These are phyloP conservation scores for cucumber (Cucumis sativus) DNA, from an alignment of 306 rosid genomes.

Conservation along the genomic window DNA sequence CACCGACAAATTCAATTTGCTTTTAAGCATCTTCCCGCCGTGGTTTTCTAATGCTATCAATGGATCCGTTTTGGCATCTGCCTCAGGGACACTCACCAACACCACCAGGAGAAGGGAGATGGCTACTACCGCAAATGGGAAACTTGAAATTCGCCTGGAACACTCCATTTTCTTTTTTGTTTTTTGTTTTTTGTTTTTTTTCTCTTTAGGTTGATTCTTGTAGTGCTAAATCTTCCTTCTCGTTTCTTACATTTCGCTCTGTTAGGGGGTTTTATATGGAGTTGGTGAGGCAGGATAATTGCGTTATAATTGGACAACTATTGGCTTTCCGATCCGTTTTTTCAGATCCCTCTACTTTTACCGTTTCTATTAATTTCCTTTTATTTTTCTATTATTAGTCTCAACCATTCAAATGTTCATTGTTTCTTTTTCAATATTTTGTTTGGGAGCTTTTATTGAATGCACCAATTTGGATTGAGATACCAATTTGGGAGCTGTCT, in stretches of 20 bases:
- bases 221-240: background rate
- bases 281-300: too few relatives aligned
- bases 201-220: background rate
- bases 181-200: background rate
- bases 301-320: too few relatives aligned
- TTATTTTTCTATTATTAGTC: too few relatives aligned
- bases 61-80: accelerated
- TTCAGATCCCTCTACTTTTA: too few relatives aligned
- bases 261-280: background rate
- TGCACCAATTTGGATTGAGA: too few relatives aligned
- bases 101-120: background rate
- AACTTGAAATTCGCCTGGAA: background rate
- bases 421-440: too few relatives aligned
- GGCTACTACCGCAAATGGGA: background rate
- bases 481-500: too few relatives aligned
- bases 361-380: too few relatives aligned
- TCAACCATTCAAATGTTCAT: too few relatives aligned
- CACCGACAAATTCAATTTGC: conserved; percentile 18
- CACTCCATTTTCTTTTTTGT: background rate
- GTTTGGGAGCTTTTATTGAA: too few relatives aligned
- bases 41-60: background rate
- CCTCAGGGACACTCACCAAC: background rate
- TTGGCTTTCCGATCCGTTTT: too few relatives aligned
- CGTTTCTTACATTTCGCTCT: background rate
- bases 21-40: conserved; percentile 19